A percentile compares a stretch with the other conserved stretches of the same genome.
Evolutionary conservation across 2,329 filamentous ascomycete species (phyloP).

Genomic region (Pyrenophora graminea): DNA sequence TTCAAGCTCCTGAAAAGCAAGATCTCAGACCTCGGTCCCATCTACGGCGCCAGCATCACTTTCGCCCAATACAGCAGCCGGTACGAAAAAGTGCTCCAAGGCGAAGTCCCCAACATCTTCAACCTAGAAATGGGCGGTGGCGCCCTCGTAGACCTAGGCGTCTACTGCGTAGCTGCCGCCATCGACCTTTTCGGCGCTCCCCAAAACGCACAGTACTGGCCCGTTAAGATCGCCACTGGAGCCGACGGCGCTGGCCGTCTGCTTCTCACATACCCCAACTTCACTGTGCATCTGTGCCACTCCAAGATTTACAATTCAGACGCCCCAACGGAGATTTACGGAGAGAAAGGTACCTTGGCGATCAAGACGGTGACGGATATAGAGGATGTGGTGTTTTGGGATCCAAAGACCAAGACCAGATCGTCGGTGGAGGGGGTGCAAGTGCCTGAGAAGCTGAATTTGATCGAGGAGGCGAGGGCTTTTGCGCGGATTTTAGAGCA

Average conservation of each 20-base stretch:
- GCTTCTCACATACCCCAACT: constrained; percentile 50
- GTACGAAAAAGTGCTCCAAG: constrained; percentile 53
- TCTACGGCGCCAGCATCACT: constrained; percentile 52
- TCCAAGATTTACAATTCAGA: constrained; percentile 52
- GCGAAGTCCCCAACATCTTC: constrained; percentile 56
- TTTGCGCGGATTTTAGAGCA: constrained; percentile 51
- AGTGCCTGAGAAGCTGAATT: constrained; percentile 46
- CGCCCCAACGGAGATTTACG: constrained; percentile 53
- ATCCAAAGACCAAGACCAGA: constrained; percentile 50
- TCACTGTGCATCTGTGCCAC: constrained; percentile 50
- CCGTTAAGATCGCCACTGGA: constrained; percentile 50
- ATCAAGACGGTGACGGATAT: constrained; percentile 54
- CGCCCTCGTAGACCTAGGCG: constrained; percentile 54
- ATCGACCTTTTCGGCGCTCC: constrained; percentile 55
- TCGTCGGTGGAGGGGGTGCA: constrained; percentile 46
- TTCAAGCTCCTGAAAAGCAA: constrained; percentile 50
- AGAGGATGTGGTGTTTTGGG: constrained; percentile 46
- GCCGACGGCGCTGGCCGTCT: constrained; percentile 54
- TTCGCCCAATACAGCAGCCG: constrained; percentile 53
- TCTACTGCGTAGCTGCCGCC: constrained; percentile 54
- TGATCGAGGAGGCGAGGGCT: constrained; percentile 54
- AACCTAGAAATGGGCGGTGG: constrained; percentile 53
- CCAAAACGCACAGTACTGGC: constrained; percentile 47
- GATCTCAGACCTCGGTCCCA: constrained; percentile 46
- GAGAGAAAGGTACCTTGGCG: constrained; percentile 53